phyloP scores from a whole-genome alignment of 179 eudicot genomes.

The Actinidia arguta region DNA sequence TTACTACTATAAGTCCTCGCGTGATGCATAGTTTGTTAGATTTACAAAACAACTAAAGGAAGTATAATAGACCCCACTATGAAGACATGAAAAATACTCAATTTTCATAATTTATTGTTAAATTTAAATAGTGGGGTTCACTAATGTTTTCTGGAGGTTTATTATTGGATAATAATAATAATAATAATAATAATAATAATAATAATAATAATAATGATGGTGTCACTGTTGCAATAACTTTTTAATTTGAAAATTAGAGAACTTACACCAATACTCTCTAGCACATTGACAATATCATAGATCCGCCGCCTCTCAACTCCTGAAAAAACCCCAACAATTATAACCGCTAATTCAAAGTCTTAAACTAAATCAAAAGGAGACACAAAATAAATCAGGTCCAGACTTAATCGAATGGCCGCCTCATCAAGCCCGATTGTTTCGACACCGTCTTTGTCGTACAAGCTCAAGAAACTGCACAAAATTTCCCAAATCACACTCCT shows the following conservation, averaged over 20 bases:
- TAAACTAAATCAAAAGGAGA: background rate
- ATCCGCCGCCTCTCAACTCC: slow-evolving; percentile 99
- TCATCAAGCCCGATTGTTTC: slow-evolving; percentile 92
- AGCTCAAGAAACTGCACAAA: slow-evolving; percentile 74
- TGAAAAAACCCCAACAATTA: slow-evolving; percentile 18
- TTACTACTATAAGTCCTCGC: too few relatives aligned
- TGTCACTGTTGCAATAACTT: too few relatives aligned
- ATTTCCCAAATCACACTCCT: background rate
- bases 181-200: too few relatives aligned
- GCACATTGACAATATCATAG: slow-evolving; percentile 94
- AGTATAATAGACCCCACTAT: too few relatives aligned
- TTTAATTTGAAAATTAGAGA: slow-evolving; percentile 29
- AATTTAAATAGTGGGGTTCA: too few relatives aligned
- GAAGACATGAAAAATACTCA: too few relatives aligned
- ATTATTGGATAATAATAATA: too few relatives aligned
- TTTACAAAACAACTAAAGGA: too few relatives aligned
- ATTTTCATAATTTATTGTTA: too few relatives aligned
- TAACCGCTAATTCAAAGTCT: background rate
- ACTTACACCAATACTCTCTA: slow-evolving; percentile 96
- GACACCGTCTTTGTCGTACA: slow-evolving; percentile 86
- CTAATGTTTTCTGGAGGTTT: too few relatives aligned
- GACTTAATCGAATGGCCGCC: slow-evolving; percentile 82
- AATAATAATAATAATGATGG: too few relatives aligned
- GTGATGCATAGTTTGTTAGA: too few relatives aligned
- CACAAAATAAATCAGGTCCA: slow-evolving; percentile 27